phyloP scores from a whole-genome alignment of 768 basidiomycete species.

The Amanita fuliginea region DNA sequence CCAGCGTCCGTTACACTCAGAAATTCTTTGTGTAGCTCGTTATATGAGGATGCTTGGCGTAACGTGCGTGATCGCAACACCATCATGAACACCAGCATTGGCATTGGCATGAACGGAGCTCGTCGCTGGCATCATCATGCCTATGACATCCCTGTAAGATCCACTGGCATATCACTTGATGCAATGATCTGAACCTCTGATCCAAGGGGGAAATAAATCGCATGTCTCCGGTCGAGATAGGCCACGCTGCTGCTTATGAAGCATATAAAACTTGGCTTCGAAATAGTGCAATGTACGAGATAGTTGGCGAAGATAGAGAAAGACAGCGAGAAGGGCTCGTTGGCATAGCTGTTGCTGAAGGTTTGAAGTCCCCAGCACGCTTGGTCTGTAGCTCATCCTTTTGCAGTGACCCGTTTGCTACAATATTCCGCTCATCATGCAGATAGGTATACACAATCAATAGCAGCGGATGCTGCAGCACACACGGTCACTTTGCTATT shows the following conservation, averaged over 20 bases:
- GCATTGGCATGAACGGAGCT: slow-evolving; percentile 51
- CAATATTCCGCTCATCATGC: slow-evolving; percentile 32
- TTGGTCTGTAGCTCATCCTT: background rate
- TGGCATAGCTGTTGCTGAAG: slow-evolving; percentile 64
- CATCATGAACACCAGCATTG: slow-evolving; percentile 21
- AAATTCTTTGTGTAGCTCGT: slow-evolving; percentile 28
- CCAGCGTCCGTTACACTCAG: background rate
- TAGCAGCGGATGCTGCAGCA: slow-evolving; percentile 55
- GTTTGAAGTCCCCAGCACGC: slow-evolving; percentile 19
- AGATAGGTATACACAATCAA: slow-evolving; percentile 35
- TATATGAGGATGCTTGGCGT: slow-evolving; percentile 44
- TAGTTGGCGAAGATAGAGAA: slow-evolving; percentile 44
- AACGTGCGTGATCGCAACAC: slow-evolving; percentile 31
- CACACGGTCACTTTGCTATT: slow-evolving; percentile 56
- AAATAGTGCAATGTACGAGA: slow-evolving; percentile 43
- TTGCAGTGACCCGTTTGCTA: slow-evolving; percentile 44
- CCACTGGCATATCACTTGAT: background rate
- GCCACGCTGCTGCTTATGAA: slow-evolving; percentile 71
- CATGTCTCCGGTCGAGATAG: slow-evolving; percentile 51
- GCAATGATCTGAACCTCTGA: slow-evolving; percentile 1
- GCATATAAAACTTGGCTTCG: slow-evolving; percentile 60
- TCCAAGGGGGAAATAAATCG: slow-evolving; percentile 37
- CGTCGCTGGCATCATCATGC: slow-evolving; percentile 53
- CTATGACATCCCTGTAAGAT: slow-evolving; percentile 48
- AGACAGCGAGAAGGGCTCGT: slow-evolving; percentile 56